Percentiles rank a stretch among this genome's conserved stretches.
Conservation (phyloP, 2,329 filamentous ascomycete species). For the Trichoderma polysporum region DNA sequence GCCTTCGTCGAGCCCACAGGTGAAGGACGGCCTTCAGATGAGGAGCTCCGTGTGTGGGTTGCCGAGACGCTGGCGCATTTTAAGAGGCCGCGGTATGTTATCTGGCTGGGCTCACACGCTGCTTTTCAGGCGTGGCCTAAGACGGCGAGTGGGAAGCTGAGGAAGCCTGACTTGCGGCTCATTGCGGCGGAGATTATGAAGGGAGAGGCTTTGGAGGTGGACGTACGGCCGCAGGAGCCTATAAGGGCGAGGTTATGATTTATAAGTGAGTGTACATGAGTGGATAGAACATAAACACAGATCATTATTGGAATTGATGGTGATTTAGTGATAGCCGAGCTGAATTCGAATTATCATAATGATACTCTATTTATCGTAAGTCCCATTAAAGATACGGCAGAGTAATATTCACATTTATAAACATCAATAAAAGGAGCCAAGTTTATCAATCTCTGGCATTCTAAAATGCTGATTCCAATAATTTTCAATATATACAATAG, state of each 20-base stretch:
- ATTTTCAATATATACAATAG: not conserved
- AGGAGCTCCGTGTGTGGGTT: not conserved
- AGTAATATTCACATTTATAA: not conserved
- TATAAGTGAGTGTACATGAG: not conserved
- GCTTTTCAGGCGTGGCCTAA: conserved; percentile 1
- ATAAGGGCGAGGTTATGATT: not conserved
- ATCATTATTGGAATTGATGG: not conserved
- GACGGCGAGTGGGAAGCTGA: conserved; percentile 5
- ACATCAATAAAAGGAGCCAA: not conserved
- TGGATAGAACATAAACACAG: too few relatives aligned
- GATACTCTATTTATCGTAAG: too few relatives aligned
- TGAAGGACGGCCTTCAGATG: not conserved
- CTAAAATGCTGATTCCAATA: not conserved
- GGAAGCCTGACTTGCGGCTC: not conserved
- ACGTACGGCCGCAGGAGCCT: not conserved
- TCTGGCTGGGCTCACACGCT: not conserved
- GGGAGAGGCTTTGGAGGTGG: not conserved
- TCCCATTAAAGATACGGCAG: too few relatives aligned
- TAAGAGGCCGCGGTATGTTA: not conserved
- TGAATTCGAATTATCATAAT: too few relatives aligned
- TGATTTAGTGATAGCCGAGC: too few relatives aligned
- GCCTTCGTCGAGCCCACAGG: conserved; percentile 58
- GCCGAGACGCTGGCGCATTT: not conserved
- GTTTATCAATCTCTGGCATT: not conserved
- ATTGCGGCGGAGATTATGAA: conserved; percentile 1